phyloP scores from a whole-genome alignment of 352 stramenopile genomes.

The Phytophthora citricola region DNA sequence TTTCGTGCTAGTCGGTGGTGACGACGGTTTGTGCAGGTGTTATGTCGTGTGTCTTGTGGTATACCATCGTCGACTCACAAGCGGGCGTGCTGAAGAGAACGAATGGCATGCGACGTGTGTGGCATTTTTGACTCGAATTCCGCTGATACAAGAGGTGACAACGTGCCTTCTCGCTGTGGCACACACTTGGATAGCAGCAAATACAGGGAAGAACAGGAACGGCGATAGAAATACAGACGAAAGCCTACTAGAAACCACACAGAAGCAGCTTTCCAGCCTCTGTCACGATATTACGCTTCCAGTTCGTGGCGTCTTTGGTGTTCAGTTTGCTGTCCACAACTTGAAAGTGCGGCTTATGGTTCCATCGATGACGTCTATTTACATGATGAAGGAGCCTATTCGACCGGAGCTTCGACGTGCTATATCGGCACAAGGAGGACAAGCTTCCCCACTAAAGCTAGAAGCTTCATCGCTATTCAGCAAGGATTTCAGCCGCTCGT shows the following conservation, averaged over 20 bases:
- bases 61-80: conserved; percentile 52
- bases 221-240: background rate
- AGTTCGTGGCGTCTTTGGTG: conserved; percentile 70
- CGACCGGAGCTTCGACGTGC: conserved; percentile 27
- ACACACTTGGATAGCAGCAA: conserved; percentile 51
- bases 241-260: conserved; percentile 21
- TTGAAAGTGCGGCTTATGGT: conserved; percentile 53
- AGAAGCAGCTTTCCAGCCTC: conserved; percentile 53
- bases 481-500: conserved; percentile 70
- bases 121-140: conserved; percentile 74
- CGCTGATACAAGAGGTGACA: conserved; percentile 61
- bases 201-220: conserved; percentile 2
- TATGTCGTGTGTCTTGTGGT: conserved; percentile 79
- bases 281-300: conserved; percentile 67
- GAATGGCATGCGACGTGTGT: conserved; percentile 77
- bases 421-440: conserved; percentile 19
- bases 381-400: conserved; percentile 33
- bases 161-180: conserved; percentile 65
- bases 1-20: conserved; percentile 79
- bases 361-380: conserved; percentile 65
- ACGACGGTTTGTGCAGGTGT: conserved; percentile 73
- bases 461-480: conserved; percentile 57
- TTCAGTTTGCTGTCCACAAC: conserved; percentile 55
- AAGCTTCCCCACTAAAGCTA: conserved; percentile 52
- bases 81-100: conserved; percentile 19